These are phyloP conservation scores for Boletus rubropictus DNA, from an alignment of 768 basidiomycete species.

Conservation along the genomic window DNA sequence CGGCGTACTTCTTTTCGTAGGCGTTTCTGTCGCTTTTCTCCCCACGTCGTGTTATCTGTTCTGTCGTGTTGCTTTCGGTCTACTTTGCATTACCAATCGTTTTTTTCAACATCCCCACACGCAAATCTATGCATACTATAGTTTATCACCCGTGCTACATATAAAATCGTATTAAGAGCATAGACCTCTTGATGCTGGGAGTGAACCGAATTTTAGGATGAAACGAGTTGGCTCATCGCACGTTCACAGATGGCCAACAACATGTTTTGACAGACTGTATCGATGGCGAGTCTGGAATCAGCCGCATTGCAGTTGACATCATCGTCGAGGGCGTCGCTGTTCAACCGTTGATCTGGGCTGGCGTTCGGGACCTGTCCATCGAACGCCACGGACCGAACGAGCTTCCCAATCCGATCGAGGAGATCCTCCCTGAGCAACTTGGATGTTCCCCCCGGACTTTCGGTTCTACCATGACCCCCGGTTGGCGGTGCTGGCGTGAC, in stretches of 20 bases:
- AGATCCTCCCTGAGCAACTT: slow-evolving; percentile 13
- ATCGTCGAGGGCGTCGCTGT: not conserved
- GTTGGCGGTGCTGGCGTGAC: not conserved
- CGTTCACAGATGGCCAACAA: slow-evolving; percentile 27
- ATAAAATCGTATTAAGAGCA: slow-evolving; percentile 11
- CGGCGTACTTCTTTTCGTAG: slow-evolving; percentile 92
- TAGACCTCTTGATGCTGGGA: not conserved
- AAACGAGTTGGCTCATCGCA: slow-evolving; percentile 12
- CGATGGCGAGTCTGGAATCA: slow-evolving; percentile 5
- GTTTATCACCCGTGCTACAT: slow-evolving; percentile 10
- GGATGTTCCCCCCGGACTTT: not conserved
- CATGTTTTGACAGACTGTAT: slow-evolving; percentile 24
- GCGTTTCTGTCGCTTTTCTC: not conserved
- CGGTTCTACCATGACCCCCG: not conserved
- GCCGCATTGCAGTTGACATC: not conserved
- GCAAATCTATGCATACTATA: slow-evolving; percentile 18
- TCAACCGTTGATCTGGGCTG: not conserved
- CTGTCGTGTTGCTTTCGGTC: not conserved
- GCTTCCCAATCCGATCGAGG: slow-evolving; percentile 21
- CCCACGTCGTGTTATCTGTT: not conserved
- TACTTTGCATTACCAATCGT: not conserved
- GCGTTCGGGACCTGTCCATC: not conserved
- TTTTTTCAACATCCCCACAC: not conserved
- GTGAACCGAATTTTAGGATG: not conserved
- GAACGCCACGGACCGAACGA: slow-evolving; percentile 11